Conservation (phyloP, 495 filamentous ascomycete genomes). For the Penicillium pancosmium region DNA sequence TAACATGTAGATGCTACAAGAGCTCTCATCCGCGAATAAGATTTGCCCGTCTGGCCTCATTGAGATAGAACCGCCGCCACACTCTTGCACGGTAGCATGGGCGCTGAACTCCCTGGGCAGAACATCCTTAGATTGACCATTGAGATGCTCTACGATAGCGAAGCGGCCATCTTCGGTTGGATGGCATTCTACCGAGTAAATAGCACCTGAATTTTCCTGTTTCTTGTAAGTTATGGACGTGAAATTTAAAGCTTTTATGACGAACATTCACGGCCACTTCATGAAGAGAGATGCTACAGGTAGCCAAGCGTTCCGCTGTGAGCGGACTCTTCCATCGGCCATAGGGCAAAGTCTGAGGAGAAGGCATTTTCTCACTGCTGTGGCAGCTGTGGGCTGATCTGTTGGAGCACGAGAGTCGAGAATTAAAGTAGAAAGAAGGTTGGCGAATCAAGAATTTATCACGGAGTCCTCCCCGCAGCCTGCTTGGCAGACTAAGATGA, state of each 20-base stretch:
- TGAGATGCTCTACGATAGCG: conserved; percentile 41
- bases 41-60: conserved; percentile 36
- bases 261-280: conserved; percentile 33
- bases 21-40: conserved; percentile 43
- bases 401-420: neutral
- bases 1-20: conserved; percentile 40
- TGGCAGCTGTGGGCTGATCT: neutral
- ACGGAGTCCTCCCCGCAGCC: neutral
- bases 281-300: conserved; percentile 32
- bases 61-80: conserved; percentile 31
- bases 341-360: conserved; percentile 35
- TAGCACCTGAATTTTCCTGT: conserved; percentile 32
- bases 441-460: neutral
- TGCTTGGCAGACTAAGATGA: conserved; percentile 1
- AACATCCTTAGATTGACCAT: conserved; percentile 35
- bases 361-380: conserved; percentile 6
- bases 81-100: conserved; percentile 45
- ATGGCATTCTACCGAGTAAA: conserved; percentile 47
- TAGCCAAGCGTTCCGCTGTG: conserved; percentile 39
- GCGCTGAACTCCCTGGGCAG: conserved; percentile 45
- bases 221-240: conserved; percentile 1
- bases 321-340: conserved; percentile 50
- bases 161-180: conserved; percentile 41
- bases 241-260: neutral
- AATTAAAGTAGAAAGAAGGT: conserved; percentile 1